Base-by-base conservation (phyloP, 192 early-diverging fungal species). In the Dimargaris cristalligena region DNA sequence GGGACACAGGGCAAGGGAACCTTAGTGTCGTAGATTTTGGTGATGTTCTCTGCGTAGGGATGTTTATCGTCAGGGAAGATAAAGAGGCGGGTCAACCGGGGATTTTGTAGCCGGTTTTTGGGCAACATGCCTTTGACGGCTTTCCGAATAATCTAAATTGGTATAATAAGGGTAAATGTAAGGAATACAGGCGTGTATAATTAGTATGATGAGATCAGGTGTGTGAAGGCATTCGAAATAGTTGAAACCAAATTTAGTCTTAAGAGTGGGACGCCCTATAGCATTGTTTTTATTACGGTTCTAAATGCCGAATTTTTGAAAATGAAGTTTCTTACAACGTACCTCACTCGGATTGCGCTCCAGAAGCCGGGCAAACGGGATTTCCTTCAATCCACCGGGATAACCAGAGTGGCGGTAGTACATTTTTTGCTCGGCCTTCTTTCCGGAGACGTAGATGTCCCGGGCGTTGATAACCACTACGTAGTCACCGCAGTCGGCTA, bases 51-150 rank as follows among this genome's bases (percentile, higher is more conserved):
- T 14, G 68, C 77, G 68, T 92, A 93, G 35, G 93, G 91, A 63
- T 96, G 91, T 60, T 88, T 81, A 11, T 61, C 78, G 33, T 86
- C 91, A 20, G 86, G 80, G 74, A 92, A 97, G 23, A 97, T 76
- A 60, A 79, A 68, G 50, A 94, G 70, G 35, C 94, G 79, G 20
- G 65, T 69, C 62, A 97, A 67, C 58, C 86, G 80, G 3, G 74
- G 76, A 44, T 88, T 80, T 23, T 92, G 80, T 52, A 94, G 75
- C 50, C 80, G 76, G 74, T 94, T 94, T 67, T 97, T 97, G 35
- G 94, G 94, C 51, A 97, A 70, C 88, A 92, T 92, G 31, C 92
- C 91, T 6, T 83, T 90, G 25, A 97, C 78, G 11, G 94, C 94
- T 67, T 90, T 91, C 60, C 86, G 85, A 52, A 97, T 75, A 62